Percentiles rank a stretch among this genome's conserved stretches.
Evolutionary conservation across 2,329 filamentous ascomycete genomes (phyloP).

Genomic region (Aureobasidium sp.): DNA sequence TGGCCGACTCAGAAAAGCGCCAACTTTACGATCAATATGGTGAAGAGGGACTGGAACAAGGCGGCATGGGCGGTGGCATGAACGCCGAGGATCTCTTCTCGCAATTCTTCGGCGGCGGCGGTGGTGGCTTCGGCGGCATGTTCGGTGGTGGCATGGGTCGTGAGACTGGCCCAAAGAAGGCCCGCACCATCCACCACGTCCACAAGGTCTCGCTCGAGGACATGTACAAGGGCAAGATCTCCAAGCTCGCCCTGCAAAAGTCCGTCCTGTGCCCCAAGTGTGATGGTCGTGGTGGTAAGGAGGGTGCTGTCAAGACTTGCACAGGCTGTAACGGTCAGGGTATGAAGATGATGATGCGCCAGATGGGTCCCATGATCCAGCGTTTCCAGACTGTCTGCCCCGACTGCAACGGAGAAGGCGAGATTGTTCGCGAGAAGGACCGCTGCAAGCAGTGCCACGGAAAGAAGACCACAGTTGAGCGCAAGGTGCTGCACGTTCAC

Average conservation of each 20-base stretch:
- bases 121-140: conserved; percentile 56
- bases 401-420: conserved; percentile 95
- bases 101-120: conserved; percentile 83
- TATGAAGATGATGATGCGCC: conserved; percentile 99
- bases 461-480: conserved; percentile 96
- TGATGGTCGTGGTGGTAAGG: conserved; percentile 90
- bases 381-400: conserved; percentile 98
- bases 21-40: conserved; percentile 94
- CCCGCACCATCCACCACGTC: conserved; percentile 93
- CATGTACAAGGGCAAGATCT: conserved; percentile 95
- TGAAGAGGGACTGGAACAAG: conserved; percentile 85
- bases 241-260: conserved; percentile 93
- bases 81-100: conserved; percentile 93
- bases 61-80: conserved; percentile 73
- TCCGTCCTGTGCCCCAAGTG: conserved; percentile 96
- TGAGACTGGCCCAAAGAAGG: conserved; percentile 77
- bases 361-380: conserved; percentile 99
- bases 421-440: conserved; percentile 94
- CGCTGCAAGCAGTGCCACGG: conserved; percentile 93
- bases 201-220: conserved; percentile 98
- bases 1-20: conserved; percentile 89
- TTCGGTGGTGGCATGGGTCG: conserved; percentile 78
- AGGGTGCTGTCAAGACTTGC: conserved; percentile 94
- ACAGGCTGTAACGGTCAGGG: conserved; percentile 83
- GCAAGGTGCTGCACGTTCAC: conserved; percentile 96